These are phyloP conservation scores for Lactifluus echinatus DNA, from an alignment of 768 basidiomycete species.

Conservation along the genomic window DNA sequence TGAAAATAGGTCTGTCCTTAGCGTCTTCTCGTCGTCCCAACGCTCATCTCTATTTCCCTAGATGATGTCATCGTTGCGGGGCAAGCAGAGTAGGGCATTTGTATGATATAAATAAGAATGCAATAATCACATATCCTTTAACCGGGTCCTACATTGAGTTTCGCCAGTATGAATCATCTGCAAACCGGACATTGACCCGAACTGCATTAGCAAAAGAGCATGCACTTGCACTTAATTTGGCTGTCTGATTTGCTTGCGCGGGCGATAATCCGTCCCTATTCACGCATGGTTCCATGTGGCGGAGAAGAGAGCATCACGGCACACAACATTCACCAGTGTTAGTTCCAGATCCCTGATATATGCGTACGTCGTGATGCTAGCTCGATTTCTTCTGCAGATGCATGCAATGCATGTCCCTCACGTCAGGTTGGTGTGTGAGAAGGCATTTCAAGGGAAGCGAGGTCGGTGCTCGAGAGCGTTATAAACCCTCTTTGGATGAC, in stretches of 20 bases:
- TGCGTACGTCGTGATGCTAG: too few relatives aligned
- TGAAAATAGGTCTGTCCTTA: constrained; percentile 66
- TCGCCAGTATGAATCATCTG: background rate
- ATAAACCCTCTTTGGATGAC: too few relatives aligned
- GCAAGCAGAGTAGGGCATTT: constrained; percentile 44
- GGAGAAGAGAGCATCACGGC: background rate
- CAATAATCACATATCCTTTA: constrained; percentile 13
- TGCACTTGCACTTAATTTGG: too few relatives aligned
- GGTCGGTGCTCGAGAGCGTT: too few relatives aligned
- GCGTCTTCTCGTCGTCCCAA: background rate
- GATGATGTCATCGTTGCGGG: constrained; percentile 76
- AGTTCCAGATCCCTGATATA: too few relatives aligned
- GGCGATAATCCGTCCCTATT: background rate
- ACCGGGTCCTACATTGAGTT: background rate
- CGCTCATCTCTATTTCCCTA: constrained; percentile 25
- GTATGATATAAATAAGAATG: constrained; percentile 12
- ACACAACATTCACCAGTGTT: too few relatives aligned
- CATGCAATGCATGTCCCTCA: too few relatives aligned
- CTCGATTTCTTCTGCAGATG: background rate
- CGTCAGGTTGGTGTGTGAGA: too few relatives aligned
- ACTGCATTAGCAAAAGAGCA: too few relatives aligned
- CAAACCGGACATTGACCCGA: too few relatives aligned
- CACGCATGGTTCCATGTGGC: too few relatives aligned
- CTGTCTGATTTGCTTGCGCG: background rate
- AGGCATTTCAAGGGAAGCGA: too few relatives aligned